Conservation (phyloP, 1,139 yeast genomes). For the Suhomyces wounanorum region DNA sequence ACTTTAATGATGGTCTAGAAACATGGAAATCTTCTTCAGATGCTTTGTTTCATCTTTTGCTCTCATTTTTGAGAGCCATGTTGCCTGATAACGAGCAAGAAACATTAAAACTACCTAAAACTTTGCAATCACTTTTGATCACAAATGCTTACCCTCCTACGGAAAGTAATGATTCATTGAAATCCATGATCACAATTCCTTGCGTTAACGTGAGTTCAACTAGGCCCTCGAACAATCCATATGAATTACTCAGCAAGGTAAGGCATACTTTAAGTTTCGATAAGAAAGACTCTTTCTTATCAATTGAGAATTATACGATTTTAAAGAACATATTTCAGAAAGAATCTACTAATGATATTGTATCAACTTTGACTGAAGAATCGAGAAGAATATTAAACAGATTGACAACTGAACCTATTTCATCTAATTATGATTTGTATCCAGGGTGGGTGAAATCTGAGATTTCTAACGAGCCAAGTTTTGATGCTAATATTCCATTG, state of each 20-base stretch:
- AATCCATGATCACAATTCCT: slow-evolving; percentile 46
- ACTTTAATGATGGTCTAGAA: slow-evolving; percentile 70
- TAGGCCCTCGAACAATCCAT: slow-evolving; percentile 52
- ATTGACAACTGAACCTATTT: slow-evolving; percentile 49
- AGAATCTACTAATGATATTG: slow-evolving; percentile 54
- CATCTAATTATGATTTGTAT: slow-evolving; percentile 39
- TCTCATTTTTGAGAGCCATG: slow-evolving; percentile 80
- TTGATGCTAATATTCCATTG: slow-evolving; percentile 38
- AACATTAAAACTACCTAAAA: slow-evolving; percentile 60
- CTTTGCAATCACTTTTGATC: slow-evolving; percentile 62
- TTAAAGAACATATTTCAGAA: slow-evolving; percentile 72
- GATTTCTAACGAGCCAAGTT: slow-evolving; percentile 27
- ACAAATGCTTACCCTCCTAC: slow-evolving; percentile 67
- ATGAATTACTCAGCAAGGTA: slow-evolving; percentile 54
- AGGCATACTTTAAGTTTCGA: slow-evolving; percentile 70
- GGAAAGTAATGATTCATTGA: slow-evolving; percentile 38
- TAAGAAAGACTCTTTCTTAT: slow-evolving; percentile 66
- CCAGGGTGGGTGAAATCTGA: slow-evolving; percentile 48
- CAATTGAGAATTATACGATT: slow-evolving; percentile 78
- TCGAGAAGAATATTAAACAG: slow-evolving; percentile 68
- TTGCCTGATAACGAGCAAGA: slow-evolving; percentile 64
- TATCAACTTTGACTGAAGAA: slow-evolving; percentile 69
- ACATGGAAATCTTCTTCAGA: slow-evolving; percentile 83
- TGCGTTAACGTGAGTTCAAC: slow-evolving; percentile 71
- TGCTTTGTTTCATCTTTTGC: slow-evolving; percentile 78